Conservation (phyloP, 495 filamentous ascomycete species). For the Penicillium psychrofluorescens region DNA sequence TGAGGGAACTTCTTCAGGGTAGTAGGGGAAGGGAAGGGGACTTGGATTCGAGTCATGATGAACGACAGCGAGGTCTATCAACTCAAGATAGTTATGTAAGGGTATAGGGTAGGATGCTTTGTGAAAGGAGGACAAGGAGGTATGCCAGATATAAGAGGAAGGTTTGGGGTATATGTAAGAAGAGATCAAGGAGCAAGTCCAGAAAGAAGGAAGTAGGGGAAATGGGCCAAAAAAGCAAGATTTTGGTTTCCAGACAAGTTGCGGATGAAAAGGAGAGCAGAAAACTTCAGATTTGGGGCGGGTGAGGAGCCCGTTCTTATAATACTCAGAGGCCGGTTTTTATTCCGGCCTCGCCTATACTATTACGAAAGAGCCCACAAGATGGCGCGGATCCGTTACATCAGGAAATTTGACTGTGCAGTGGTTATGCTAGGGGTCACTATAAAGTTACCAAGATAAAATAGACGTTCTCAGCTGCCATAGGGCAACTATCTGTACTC, state of each 20-base stretch:
- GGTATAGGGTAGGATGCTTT: neutral
- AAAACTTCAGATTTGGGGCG: constrained; percentile 14
- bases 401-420: constrained; percentile 1
- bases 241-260: constrained; percentile 1
- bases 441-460: too few species aligned
- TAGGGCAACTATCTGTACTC: constrained; percentile 1
- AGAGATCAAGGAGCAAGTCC: constrained; percentile 21
- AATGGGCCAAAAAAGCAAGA: constrained; percentile 7
- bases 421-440: neutral
- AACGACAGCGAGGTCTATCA: neutral
- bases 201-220: constrained; percentile 14
- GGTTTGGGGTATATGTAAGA: constrained; percentile 31
- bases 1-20: constrained; percentile 49
- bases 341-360: constrained; percentile 47
- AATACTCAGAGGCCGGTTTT: constrained; percentile 55
- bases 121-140: neutral
- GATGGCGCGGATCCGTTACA: constrained; percentile 18
- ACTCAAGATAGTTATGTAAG: neutral
- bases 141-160: constrained; percentile 9
- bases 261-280: constrained; percentile 10
- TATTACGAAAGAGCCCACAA: constrained; percentile 30
- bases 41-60: constrained; percentile 26
- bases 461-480: too few species aligned
- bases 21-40: constrained; percentile 23
- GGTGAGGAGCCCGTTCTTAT: constrained; percentile 38